phyloP scores from a whole-genome alignment of 2,329 filamentous ascomycete genomes.

The Pseudophaeomoniella oleicola region DNA sequence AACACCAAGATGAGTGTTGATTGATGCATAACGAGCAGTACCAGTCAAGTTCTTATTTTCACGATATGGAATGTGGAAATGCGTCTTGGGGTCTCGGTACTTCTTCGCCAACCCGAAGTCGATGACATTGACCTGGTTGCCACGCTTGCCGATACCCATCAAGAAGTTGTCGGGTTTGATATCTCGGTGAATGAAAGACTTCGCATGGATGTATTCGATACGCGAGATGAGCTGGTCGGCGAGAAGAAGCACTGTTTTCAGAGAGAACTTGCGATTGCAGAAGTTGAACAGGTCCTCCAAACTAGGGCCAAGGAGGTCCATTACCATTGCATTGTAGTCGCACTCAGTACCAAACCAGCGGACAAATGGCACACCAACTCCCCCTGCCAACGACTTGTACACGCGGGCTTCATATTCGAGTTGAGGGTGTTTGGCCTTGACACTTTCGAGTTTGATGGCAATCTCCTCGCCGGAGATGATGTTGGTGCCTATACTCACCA shows the following conservation, averaged over 20 bases:
- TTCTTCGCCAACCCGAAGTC: constrained; percentile 99
- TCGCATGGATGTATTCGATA: constrained; percentile 99
- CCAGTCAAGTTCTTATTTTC: constrained; percentile 99
- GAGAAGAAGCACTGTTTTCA: constrained; percentile 93
- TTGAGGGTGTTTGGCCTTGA: constrained; percentile 98
- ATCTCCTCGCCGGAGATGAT: constrained; percentile 99
- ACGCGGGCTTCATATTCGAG: constrained; percentile 97
- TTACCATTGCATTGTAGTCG: constrained; percentile 99
- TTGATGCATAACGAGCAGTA: constrained; percentile 94
- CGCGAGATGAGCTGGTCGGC: constrained; percentile 97
- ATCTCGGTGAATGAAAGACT: constrained; percentile 98
- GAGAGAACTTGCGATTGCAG: constrained; percentile 98
- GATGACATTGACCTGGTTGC: constrained; percentile 98
- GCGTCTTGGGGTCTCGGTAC: constrained; percentile 98
- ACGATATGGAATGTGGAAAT: constrained; percentile 98
- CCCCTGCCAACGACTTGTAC: constrained; percentile 72
- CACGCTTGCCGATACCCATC: constrained; percentile 97
- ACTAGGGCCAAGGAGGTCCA: constrained; percentile 88
- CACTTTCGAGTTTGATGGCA: constrained; percentile 97
- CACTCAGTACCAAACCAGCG: constrained; percentile 99
- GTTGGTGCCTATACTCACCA: constrained; percentile 76
- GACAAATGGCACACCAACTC: constrained; percentile 95
- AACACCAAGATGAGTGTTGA: constrained; percentile 96
- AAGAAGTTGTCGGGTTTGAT: constrained; percentile 99
- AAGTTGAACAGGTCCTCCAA: constrained; percentile 99